Conservation (phyloP, 805 yeast genomes). For the Yamadazyma laniorum region DNA sequence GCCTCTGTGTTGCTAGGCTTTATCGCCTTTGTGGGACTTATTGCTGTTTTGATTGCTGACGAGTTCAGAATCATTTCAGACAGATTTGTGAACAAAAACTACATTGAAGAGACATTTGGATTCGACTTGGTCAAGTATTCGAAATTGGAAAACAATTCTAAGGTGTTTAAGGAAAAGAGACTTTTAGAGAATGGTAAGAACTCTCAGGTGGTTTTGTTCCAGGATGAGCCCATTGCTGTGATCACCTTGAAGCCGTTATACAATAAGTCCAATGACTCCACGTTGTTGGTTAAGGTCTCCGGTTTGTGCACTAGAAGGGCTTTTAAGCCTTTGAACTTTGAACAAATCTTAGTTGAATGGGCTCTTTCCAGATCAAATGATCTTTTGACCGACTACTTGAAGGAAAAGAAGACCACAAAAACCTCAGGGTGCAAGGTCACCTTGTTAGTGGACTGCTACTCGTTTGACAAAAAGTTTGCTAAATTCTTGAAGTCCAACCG, state of each 20-base stretch:
- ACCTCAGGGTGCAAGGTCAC: slow-evolving; percentile 31
- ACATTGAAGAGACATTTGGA: slow-evolving; percentile 44
- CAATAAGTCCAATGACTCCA: slow-evolving; percentile 37
- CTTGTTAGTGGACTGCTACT: slow-evolving; percentile 48
- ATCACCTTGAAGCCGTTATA: slow-evolving; percentile 45
- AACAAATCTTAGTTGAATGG: slow-evolving; percentile 64
- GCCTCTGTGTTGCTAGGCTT: slow-evolving; percentile 27
- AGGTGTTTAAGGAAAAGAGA: slow-evolving; percentile 18
- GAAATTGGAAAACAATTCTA: slow-evolving; percentile 16
- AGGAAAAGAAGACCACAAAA: slow-evolving; percentile 25
- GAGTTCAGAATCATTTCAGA: slow-evolving; percentile 42
- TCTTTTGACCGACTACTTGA: slow-evolving; percentile 31
- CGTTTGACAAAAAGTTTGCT: slow-evolving; percentile 47
- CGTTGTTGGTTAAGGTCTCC: slow-evolving; percentile 52
- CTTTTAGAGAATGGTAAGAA: slow-evolving; percentile 42
- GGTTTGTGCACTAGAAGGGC: slow-evolving; percentile 67
- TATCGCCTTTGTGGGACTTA: slow-evolving; percentile 13
- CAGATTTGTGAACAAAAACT: slow-evolving; percentile 21
- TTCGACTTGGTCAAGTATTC: slow-evolving; percentile 50
- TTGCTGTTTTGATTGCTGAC: slow-evolving; percentile 43
- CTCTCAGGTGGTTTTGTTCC: slow-evolving; percentile 57
- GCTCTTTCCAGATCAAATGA: slow-evolving; percentile 47
- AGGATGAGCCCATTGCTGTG: slow-evolving; percentile 71
- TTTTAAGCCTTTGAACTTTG: slow-evolving; percentile 61
- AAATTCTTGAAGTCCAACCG: slow-evolving; percentile 39